A percentile compares a stretch with the other conserved stretches of the same genome.
Evolutionary conservation across 768 basidiomycete species (phyloP).

Genomic region (Lactarius psammicola): DNA sequence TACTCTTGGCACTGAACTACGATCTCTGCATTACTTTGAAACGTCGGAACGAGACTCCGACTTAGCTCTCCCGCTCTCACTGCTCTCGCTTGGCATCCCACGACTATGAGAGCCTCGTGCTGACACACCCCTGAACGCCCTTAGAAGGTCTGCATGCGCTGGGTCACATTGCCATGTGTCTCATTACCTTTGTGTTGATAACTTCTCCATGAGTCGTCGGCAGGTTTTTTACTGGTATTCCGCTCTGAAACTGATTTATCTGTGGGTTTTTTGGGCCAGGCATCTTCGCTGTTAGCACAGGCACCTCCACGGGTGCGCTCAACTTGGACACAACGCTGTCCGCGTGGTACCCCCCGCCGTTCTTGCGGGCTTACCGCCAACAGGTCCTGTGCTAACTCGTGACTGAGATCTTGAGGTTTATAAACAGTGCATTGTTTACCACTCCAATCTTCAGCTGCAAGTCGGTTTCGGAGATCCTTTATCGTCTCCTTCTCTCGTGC

Average conservation of each 20-base stretch:
- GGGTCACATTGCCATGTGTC: too few relatives aligned
- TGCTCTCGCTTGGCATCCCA: neutral
- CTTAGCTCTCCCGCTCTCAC: neutral
- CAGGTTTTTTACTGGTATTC: neutral
- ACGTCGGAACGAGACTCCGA: neutral
- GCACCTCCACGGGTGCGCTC: neutral
- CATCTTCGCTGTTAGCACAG: neutral
- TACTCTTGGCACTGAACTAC: neutral
- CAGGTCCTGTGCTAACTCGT: neutral
- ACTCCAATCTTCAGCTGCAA: neutral
- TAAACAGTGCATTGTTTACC: neutral
- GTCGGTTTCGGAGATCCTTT: neutral
- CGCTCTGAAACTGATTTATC: neutral
- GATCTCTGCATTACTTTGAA: too few relatives aligned
- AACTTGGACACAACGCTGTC: neutral
- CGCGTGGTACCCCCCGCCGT: too few relatives aligned
- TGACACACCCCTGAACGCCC: neutral
- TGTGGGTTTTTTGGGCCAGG: neutral
- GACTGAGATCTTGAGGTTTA: neutral
- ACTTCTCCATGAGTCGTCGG: too few relatives aligned
- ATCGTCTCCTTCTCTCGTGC: neutral
- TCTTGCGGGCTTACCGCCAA: neutral
- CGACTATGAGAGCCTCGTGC: neutral
- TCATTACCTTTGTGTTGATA: too few relatives aligned
- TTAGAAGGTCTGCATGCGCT: neutral